Conservation (phyloP, 2,329 filamentous ascomycete species). For the Chrysosporium keratinophilum region DNA sequence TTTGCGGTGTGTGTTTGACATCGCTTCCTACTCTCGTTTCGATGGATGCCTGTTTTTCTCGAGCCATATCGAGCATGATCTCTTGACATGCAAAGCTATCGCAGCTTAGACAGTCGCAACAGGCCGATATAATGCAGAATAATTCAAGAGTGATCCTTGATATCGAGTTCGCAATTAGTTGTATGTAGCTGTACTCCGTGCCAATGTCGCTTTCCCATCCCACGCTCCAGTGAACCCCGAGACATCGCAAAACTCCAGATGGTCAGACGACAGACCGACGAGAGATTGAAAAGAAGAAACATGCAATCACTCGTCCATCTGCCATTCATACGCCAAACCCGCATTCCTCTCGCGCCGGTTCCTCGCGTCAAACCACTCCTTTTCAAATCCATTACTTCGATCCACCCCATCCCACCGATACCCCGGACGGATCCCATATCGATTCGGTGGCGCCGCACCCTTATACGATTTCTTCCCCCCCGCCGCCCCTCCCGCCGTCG, state of each 20-base stretch:
- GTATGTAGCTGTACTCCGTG: no score
- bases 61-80: neutral
- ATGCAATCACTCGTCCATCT: constrained; percentile 71
- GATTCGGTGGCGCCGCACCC: constrained; percentile 74
- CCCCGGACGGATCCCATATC: constrained; percentile 85
- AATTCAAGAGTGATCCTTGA: no score
- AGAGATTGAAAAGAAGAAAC: neutral
- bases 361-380: constrained; percentile 78
- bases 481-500: constrained; percentile 50
- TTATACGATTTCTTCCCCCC: constrained; percentile 57
- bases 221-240: neutral
- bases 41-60: neutral
- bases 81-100: neutral
- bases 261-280: neutral
- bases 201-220: no score
- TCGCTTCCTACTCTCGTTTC: neutral
- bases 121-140: no score
- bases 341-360: constrained; percentile 68
- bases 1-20: neutral
- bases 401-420: constrained; percentile 97
- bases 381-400: constrained; percentile 85
- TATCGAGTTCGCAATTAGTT: no score
- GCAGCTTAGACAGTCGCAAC: no score
- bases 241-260: neutral
- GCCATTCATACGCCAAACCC: constrained; percentile 82